phyloP scores from a whole-genome alignment of 129 eudicot genomes.

The Helianthus tuberosus region DNA sequence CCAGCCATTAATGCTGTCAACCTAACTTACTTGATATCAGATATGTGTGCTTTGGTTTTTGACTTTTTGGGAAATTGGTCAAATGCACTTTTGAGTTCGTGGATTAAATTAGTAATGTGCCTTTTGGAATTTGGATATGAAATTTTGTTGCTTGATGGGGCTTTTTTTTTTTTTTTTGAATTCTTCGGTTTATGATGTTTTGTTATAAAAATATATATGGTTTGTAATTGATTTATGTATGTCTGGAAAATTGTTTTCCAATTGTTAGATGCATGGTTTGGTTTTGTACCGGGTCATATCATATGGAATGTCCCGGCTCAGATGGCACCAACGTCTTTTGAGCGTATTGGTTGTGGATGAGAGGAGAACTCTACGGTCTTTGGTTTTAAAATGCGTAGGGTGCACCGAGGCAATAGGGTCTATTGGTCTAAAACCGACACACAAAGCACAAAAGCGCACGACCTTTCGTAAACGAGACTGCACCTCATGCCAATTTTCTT shows the following conservation, averaged over 20 bases:
- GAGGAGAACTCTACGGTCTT: too few relatives aligned
- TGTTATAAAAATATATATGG: neutral
- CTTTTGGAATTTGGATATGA: neutral
- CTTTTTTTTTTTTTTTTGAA: neutral
- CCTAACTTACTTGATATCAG: constrained; percentile 15
- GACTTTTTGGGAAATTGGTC: neutral
- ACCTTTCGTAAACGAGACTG: too few relatives aligned
- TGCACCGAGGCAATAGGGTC: too few relatives aligned
- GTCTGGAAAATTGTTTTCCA: neutral
- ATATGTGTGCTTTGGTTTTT: neutral
- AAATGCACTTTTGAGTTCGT: neutral
- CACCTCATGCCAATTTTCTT: too few relatives aligned
- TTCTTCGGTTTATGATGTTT: neutral
- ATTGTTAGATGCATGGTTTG: neutral
- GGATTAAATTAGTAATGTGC: neutral
- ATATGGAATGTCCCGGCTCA: neutral
- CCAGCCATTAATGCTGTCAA: neutral
- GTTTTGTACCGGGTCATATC: too few relatives aligned
- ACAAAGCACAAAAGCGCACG: too few relatives aligned
- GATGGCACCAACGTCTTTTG: neutral
- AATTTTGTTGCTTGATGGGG: neutral
- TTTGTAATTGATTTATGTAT: neutral
- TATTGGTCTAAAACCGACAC: too few relatives aligned
- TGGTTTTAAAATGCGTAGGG: too few relatives aligned
- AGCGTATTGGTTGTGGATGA: too few relatives aligned